Base-by-base conservation (phyloP, 306 rosid species). In the Luffa acutangula region DNA sequence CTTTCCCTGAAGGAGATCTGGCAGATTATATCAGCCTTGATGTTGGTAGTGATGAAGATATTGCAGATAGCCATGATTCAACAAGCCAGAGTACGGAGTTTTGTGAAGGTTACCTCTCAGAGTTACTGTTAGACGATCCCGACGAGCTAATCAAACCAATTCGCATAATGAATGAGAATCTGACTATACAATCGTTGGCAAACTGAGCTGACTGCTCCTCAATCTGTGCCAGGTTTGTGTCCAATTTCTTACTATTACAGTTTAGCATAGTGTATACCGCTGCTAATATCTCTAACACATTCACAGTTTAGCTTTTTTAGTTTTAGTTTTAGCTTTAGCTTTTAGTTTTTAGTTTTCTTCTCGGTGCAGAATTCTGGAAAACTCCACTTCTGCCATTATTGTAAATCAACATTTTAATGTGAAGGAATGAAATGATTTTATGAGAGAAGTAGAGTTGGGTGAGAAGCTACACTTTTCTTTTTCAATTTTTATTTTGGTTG, bases 111-210 rank as follows among this genome's bases (percentile, higher is more conserved):
- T 88, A 85, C 75, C 36, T 75, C 20, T 74, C 87, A 11, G 89
- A 90, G 76, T 64, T 80, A 9, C 79, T 86, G 18, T 57, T 85
- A 56, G 90, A 89, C 36, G 87, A 84, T 85, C 81, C 79, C 52
- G 96, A 88, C 76, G 90, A 87, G 62, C 85, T 80, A 52, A 85
- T 87, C 52, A 88, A 90, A 86, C 96, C 93, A 2, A 15, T 89
- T 81, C 86, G 81, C 17, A 58, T 92, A 75, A 80, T 90, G 91
- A 60, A 59, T 20, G 60, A 72, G 67, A 80, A 79, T 31, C 56
- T 65, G 62, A 78, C 73, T 11, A 56, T 72, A 21, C 80, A 73
- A 53, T 59, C 76, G 33, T 78, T 77, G 57, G 49, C 4, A 82
- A 73, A 83, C 77, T 37, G 58, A 72, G 57, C 37, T 48, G 59